Conservation (phyloP, 495 filamentous ascomycete genomes). For the Aspergillus diversus region DNA sequence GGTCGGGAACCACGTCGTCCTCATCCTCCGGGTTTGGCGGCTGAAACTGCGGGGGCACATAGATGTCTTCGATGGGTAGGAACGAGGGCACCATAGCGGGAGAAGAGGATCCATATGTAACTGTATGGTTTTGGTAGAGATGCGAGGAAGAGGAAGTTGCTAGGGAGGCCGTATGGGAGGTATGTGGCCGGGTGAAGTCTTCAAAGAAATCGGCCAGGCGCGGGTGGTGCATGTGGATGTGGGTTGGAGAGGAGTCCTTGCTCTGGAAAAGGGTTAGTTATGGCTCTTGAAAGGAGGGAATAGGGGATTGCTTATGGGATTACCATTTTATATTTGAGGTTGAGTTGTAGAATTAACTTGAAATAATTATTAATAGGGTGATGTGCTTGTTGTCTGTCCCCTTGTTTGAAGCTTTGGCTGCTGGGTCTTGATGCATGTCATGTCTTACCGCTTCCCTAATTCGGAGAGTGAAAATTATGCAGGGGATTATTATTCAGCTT, state of each 20-base stretch:
- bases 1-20: slow-evolving; percentile 95
- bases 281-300: too few species aligned
- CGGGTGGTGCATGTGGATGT: slow-evolving; percentile 82
- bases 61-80: slow-evolving; percentile 70
- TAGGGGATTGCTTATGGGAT: too few species aligned
- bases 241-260: slow-evolving; percentile 86
- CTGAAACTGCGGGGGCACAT: slow-evolving; percentile 85
- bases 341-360: too few species aligned
- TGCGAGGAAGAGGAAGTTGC: slow-evolving; percentile 27
- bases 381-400: too few species aligned
- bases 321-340: too few species aligned
- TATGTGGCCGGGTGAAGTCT: slow-evolving; percentile 64
- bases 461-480: too few species aligned
- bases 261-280: slow-evolving; percentile 54
- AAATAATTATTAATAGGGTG: too few species aligned
- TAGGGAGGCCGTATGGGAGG: slow-evolving; percentile 29
- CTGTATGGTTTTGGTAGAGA: slow-evolving; percentile 23
- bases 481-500: too few species aligned
- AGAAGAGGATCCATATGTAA: slow-evolving; percentile 42
- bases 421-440: too few species aligned
- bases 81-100: slow-evolving; percentile 46
- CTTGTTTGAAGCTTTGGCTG: too few species aligned
- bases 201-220: slow-evolving; percentile 90
- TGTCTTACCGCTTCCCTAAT: too few species aligned
- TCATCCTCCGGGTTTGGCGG: slow-evolving; percentile 97